Evolutionary conservation across 2,329 filamentous ascomycete genomes (phyloP).

Genomic region (Aspergillus fumigatiaffinis): DNA sequence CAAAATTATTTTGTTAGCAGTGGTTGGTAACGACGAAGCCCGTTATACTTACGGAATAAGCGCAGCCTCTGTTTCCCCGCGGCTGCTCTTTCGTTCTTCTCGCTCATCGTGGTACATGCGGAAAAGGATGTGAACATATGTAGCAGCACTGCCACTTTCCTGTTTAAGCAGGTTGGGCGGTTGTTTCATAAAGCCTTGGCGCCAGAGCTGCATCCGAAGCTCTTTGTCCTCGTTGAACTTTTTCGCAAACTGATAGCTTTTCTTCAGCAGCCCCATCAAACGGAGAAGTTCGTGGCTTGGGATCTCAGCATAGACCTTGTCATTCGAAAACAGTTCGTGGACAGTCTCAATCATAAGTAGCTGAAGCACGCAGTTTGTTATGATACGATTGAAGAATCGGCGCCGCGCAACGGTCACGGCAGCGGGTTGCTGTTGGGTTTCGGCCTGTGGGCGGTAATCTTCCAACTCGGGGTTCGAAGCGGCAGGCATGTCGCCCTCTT

Average conservation of each 20-base stretch:
- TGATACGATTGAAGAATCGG: conserved; percentile 98
- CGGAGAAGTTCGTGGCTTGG: conserved; percentile 84
- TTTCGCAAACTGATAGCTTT: conserved; percentile 93
- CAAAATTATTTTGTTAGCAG: conserved; percentile 17
- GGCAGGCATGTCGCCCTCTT: conserved; percentile 31
- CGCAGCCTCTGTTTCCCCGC: conserved; percentile 81
- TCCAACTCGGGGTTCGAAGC: conserved; percentile 58
- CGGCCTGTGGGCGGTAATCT: conserved; percentile 77
- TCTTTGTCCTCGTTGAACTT: conserved; percentile 98
- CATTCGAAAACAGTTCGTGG: conserved; percentile 96
- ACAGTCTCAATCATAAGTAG: conserved; percentile 99
- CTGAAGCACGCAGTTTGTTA: conserved; percentile 95
- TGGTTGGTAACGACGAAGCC: neutral
- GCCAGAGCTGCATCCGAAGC: conserved; percentile 86
- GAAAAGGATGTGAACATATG: conserved; percentile 93
- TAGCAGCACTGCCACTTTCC: conserved; percentile 85
- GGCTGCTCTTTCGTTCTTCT: conserved; percentile 73
- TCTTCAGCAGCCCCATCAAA: conserved; percentile 91
- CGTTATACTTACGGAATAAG: conserved; percentile 65
- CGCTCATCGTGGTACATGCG: conserved; percentile 93
- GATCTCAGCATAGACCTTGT: conserved; percentile 89
- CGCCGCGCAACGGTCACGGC: conserved; percentile 89
- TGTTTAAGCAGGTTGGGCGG: conserved; percentile 97
- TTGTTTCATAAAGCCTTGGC: conserved; percentile 99
- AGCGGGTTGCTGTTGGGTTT: conserved; percentile 79